phyloP scores from a whole-genome alignment of 495 filamentous ascomycete genomes.

The Astrothelium subdiscretum region DNA sequence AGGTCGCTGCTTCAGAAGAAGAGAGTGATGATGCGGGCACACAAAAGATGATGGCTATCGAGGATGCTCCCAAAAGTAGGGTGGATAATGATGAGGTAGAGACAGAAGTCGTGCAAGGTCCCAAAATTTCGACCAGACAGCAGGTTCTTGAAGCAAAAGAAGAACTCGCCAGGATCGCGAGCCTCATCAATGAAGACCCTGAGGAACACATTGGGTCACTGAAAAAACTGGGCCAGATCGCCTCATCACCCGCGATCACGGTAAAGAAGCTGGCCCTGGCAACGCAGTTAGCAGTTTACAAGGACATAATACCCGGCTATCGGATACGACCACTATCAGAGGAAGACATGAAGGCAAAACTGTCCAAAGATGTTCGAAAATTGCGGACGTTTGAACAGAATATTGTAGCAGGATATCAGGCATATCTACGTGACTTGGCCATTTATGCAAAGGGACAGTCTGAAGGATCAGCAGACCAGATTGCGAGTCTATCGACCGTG shows the following conservation, averaged over 20 bases:
- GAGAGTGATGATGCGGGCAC: constrained; percentile 35
- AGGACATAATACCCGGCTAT: constrained; percentile 92
- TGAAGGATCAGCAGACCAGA: constrained; percentile 20
- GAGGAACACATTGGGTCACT: constrained; percentile 73
- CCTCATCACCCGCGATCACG: constrained; percentile 51
- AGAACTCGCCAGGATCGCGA: constrained; percentile 74
- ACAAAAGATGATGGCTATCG: constrained; percentile 35
- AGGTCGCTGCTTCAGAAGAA: constrained; percentile 18
- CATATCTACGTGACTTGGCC: constrained; percentile 64
- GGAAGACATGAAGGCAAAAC: constrained; percentile 57
- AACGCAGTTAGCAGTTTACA: constrained; percentile 83
- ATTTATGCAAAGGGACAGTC: constrained; percentile 44
- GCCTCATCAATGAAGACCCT: constrained; percentile 76
- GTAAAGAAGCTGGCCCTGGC: constrained; percentile 76
- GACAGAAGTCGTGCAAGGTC: constrained; percentile 38
- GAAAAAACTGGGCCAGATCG: constrained; percentile 64
- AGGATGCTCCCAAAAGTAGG: constrained; percentile 37
- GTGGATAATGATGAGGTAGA: constrained; percentile 16
- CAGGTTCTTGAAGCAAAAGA: constrained; percentile 84
- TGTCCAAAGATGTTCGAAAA: constrained; percentile 84
- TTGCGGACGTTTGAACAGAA: constrained; percentile 73
- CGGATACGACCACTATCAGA: constrained; percentile 74
- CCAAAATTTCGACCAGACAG: constrained; percentile 56
- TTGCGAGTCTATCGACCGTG: constrained; percentile 43
- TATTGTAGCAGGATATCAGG: constrained; percentile 67